phyloP scores from a whole-genome alignment of 495 filamentous ascomycete species.

The Oidiodendron maius region DNA sequence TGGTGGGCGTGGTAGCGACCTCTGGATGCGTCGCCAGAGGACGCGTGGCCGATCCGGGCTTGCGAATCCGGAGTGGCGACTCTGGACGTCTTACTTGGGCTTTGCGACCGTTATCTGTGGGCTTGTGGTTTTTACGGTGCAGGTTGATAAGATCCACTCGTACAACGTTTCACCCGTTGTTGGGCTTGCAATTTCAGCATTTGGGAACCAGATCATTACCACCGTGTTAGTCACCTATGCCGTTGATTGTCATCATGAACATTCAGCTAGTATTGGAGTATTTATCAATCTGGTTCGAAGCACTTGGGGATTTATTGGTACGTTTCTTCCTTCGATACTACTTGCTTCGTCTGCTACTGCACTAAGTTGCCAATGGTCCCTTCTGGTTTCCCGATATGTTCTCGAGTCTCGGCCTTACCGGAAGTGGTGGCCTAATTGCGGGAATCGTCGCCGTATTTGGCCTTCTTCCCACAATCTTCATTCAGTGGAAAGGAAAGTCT shows the following conservation, averaged over 20 bases:
- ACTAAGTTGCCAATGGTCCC: background rate
- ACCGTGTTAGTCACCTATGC: slow-evolving; percentile 48
- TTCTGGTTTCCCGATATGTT: slow-evolving; percentile 45
- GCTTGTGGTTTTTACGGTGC: slow-evolving; percentile 44
- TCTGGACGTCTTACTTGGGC: slow-evolving; percentile 47
- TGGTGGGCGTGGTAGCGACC: slow-evolving; percentile 38
- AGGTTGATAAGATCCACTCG: slow-evolving; percentile 28
- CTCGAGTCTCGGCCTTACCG: slow-evolving; percentile 31
- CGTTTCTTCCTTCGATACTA: background rate
- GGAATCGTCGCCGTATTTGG: slow-evolving; percentile 35
- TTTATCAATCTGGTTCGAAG: slow-evolving; percentile 49
- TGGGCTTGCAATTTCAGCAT: slow-evolving; percentile 42
- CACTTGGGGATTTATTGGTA: slow-evolving; percentile 49
- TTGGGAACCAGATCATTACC: slow-evolving; percentile 48
- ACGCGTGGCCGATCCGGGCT: slow-evolving; percentile 22
- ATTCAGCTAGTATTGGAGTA: slow-evolving; percentile 45
- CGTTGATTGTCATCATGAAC: slow-evolving; percentile 43
- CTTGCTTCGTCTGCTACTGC: slow-evolving; percentile 39
- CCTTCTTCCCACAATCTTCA: slow-evolving; percentile 33
- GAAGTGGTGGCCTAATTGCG: slow-evolving; percentile 33
- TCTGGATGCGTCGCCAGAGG: slow-evolving; percentile 38
- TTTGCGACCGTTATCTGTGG: slow-evolving; percentile 39
- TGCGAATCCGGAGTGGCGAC: slow-evolving; percentile 33
- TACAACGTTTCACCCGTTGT: slow-evolving; percentile 45
- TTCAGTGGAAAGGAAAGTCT: slow-evolving; percentile 2